Base-by-base conservation (phyloP, 176 grass and related monocot genomes). In the Carex myosuroides region DNA sequence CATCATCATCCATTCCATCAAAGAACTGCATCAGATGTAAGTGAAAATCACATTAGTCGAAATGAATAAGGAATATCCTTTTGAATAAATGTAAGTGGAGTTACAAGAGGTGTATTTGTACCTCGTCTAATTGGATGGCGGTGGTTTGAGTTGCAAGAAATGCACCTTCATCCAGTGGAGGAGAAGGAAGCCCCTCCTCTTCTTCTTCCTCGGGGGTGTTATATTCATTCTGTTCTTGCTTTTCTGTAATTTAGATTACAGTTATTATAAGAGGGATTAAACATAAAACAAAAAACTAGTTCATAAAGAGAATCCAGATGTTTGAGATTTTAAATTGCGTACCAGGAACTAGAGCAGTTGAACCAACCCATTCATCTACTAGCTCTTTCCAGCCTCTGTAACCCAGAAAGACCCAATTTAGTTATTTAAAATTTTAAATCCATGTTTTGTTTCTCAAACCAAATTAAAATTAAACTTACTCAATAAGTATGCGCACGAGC, bases 1-100 rank as follows among this genome's bases (percentile, higher is more conserved):
- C 92, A 33, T 95, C 93, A 41, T 95, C 91, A 82, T 99, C 96
- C 93, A 99, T 99, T 85, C 87, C 96, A 58, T 94, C 95, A 84
- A 94, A 98, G 79, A 94, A 90, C 92, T 93, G 89, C 29, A 93
- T 11, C 29, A 10, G 55, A 26, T 55, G 78, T 63, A 21, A 44
- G 37, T 39, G 37, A 8, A 80, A 65, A 88, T 16, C 30, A 32
- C 1, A 17, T 78, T 57, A 86, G 62, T 53, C 9, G 17, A 78
- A 60, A 84, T 70, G 0, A 94, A 83, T 11, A 5, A 41, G 84
- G 79, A 85, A 86, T 88, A 59, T 88, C 60, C 30, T 81, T 70
- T 14, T 5, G 79, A 44, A 77, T 24, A 76, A 76, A 85, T 62
- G 33, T 62, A 56, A 78, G 44, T 74, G 55, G 71, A 70, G 5